Evolutionary conservation across 805 yeast genomes (phyloP).

Genomic region (Zygosaccharomyces lentus): DNA sequence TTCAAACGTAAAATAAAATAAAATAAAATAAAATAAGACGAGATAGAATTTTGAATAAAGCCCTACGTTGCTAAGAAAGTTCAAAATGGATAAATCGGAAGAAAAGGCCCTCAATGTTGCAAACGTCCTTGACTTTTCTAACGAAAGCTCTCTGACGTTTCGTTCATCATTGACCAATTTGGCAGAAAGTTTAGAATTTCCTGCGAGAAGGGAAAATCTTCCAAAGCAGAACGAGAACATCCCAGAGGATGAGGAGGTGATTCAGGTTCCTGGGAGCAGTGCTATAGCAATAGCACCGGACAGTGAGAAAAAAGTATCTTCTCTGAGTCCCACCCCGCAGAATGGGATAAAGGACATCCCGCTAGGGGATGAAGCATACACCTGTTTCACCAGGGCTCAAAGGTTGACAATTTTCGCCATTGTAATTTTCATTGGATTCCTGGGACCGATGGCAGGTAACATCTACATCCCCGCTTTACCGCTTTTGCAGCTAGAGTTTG

Average conservation of each 20-base stretch:
- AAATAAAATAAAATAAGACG: neutral
- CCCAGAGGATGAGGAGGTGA: neutral
- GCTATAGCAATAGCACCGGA: constrained; percentile 5
- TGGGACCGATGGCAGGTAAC: constrained; percentile 56
- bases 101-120: neutral
- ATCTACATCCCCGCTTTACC: constrained; percentile 55
- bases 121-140: neutral
- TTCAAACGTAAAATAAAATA: neutral
- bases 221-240: neutral
- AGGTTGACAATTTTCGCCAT: constrained; percentile 36
- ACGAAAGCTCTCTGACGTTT: constrained; percentile 3
- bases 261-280: constrained; percentile 1
- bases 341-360: constrained; percentile 4
- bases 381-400: constrained; percentile 36
- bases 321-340: constrained; percentile 4
- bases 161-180: neutral
- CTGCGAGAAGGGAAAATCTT: neutral
- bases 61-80: neutral
- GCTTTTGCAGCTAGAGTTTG: constrained; percentile 39
- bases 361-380: constrained; percentile 21
- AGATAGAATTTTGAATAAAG: too few species aligned
- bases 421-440: constrained; percentile 46
- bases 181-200: neutral
- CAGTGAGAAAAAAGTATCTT: neutral
- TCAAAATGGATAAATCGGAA: neutral